Evolutionary conservation across 2,329 filamentous ascomycete genomes (phyloP).

Genomic region (Gremmenia infestans): DNA sequence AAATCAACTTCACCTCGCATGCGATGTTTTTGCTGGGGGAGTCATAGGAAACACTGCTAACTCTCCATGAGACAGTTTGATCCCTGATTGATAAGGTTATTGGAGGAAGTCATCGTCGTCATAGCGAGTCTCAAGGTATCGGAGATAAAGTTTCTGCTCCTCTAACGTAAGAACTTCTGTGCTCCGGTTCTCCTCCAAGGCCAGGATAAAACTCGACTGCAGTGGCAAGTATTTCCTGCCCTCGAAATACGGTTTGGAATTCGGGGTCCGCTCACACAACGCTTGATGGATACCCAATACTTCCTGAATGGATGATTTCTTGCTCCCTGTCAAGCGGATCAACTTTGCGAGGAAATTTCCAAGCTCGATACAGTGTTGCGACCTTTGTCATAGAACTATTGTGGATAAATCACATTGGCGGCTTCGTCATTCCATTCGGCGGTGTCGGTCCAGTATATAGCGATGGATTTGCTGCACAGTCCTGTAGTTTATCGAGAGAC

Average conservation of each 20-base stretch:
- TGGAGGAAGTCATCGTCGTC: not conserved
- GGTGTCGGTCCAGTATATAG: not conserved
- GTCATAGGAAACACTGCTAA: not conserved
- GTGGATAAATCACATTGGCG: not conserved
- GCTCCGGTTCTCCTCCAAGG: not conserved
- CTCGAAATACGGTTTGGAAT: not conserved
- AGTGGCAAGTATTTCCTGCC: not conserved
- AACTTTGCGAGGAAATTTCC: not conserved
- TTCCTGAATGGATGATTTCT: not conserved
- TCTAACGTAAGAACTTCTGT: not conserved
- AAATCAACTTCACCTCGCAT: not conserved
- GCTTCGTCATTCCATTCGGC: not conserved
- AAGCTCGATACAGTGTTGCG: not conserved
- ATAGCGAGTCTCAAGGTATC: not conserved
- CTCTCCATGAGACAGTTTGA: not conserved
- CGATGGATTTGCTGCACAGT: not conserved
- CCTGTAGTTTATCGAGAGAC: not conserved
- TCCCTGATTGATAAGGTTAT: not conserved
- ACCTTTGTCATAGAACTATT: not conserved
- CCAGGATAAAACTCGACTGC: not conserved
- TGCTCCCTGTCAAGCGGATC: not conserved
- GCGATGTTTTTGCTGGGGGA: not conserved
- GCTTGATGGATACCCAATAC: not conserved
- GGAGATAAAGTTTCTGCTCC: not conserved
- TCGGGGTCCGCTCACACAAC: not conserved